phyloP scores from a whole-genome alignment of 352 stramenopile genomes.

The Phytophthora uliginosa region DNA sequence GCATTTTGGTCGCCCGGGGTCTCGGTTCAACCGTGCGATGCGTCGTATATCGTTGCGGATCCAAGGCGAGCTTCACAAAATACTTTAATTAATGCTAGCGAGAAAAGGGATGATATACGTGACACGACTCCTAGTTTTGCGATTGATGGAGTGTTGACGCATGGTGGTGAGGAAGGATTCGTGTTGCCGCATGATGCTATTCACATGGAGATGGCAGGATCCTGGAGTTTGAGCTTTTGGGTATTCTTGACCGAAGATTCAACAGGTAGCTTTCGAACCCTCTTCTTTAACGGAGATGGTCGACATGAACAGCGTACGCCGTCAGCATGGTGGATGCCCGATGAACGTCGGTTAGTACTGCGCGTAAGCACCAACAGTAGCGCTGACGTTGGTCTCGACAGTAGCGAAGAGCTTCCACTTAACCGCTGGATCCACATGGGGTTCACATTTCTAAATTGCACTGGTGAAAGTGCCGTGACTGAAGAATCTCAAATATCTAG shows the following conservation, averaged over 20 bases:
- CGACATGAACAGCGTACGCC: conserved; percentile 74
- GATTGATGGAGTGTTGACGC: conserved; percentile 58
- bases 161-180: conserved; percentile 59
- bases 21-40: conserved; percentile 27
- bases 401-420: conserved; percentile 46
- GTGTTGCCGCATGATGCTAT: conserved; percentile 54
- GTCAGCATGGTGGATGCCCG: conserved; percentile 84
- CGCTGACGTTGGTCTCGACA: conserved; percentile 74
- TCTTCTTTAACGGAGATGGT: conserved; percentile 90
- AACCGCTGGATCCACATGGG: conserved; percentile 76
- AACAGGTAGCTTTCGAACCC: conserved; percentile 67
- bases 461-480: conserved; percentile 6
- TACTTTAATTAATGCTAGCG: neutral
- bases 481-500: neutral
- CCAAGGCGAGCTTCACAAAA: neutral
- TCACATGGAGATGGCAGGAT: conserved; percentile 38
- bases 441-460: conserved; percentile 79
- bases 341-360: conserved; percentile 69
- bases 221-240: conserved; percentile 82
- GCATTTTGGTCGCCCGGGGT: conserved; percentile 31
- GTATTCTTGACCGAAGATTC: conserved; percentile 62
- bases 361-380: conserved; percentile 69
- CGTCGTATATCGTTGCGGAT: conserved; percentile 28
- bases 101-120: neutral
- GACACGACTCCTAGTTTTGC: conserved; percentile 41